Conservation (phyloP, 192 early-diverging fungal genomes). For the Paraglomus occultum region DNA sequence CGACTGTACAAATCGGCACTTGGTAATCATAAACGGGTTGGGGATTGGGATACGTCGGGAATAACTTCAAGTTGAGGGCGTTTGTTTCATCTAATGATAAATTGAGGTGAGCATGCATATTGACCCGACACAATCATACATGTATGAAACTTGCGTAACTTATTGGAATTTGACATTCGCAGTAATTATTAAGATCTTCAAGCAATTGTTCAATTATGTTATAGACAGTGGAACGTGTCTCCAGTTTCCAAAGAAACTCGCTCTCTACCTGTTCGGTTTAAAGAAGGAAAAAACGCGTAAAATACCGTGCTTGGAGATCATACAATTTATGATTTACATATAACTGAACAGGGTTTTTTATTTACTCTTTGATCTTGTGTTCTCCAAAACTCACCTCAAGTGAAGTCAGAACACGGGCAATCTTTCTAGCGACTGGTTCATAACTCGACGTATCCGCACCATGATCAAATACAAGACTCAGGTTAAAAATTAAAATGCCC, state of each 20-base stretch:
- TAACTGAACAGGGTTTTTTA: too few species aligned
- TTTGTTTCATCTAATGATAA: conserved; percentile 62
- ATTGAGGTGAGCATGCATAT: conserved; percentile 10
- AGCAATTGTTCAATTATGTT: conserved; percentile 82
- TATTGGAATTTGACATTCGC: conserved; percentile 85
- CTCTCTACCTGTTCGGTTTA: conserved; percentile 49
- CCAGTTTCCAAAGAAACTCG: conserved; percentile 51
- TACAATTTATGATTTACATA: too few species aligned
- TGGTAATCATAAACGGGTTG: conserved; percentile 74
- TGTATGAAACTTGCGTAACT: conserved; percentile 45
- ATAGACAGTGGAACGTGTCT: conserved; percentile 51
- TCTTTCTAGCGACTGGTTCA: conserved; percentile 85
- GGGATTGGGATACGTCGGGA: conserved; percentile 76
- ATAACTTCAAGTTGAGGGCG: conserved; percentile 83
- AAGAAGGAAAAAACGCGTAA: background rate
- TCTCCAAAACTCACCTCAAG: conserved; percentile 64
- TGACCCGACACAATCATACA: background rate
- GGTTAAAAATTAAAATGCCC: conserved; percentile 88
- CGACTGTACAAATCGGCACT: conserved; percentile 77
- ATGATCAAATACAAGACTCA: conserved; percentile 92
- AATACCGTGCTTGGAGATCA: background rate
- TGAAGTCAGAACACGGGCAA: conserved; percentile 76
- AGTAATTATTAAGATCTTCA: conserved; percentile 83
- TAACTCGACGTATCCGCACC: conserved; percentile 77
- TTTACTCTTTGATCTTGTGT: conserved; percentile 24